These are phyloP conservation scores for Harringtonia aguacate DNA, from an alignment of 2,329 filamentous ascomycete species.

Conservation along the genomic window DNA sequence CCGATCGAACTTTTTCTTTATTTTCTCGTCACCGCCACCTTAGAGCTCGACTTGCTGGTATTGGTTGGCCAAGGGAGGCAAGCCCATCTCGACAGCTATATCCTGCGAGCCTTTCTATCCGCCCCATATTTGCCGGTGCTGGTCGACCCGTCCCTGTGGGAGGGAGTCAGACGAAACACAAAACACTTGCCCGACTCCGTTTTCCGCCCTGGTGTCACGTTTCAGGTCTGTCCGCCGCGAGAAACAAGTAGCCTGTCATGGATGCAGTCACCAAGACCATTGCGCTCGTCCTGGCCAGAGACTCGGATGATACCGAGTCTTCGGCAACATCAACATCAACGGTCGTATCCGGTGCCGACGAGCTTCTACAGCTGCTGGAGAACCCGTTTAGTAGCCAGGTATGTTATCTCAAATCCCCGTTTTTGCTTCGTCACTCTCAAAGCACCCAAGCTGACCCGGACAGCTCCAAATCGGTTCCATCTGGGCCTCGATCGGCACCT, in stretches of 20 bases:
- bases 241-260: conserved; percentile 5
- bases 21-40: too few relatives aligned
- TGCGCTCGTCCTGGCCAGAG: conserved; percentile 7
- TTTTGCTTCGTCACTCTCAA: not conserved
- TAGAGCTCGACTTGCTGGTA: too few relatives aligned
- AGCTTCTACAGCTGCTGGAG: conserved; percentile 36
- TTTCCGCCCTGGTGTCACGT: not conserved
- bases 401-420: conserved; percentile 8
- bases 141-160: too few relatives aligned
- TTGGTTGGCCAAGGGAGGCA: too few relatives aligned
- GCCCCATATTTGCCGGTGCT: too few relatives aligned
- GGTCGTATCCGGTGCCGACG: conserved; percentile 21
- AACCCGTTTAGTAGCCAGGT: conserved; percentile 38
- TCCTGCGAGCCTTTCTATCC: too few relatives aligned
- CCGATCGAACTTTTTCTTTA: too few relatives aligned
- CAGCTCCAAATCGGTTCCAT: conserved; percentile 50
- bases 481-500: conserved; percentile 69
- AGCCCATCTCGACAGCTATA: too few relatives aligned
- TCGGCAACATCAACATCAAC: too few relatives aligned
- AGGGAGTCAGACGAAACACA: too few relatives aligned
- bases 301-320: not conserved
- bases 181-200: too few relatives aligned
- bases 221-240: not conserved
- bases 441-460: not conserved
- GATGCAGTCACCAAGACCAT: conserved; percentile 8